Conservation (phyloP, 306 rosid species). For the Sesbania bispinosa region DNA sequence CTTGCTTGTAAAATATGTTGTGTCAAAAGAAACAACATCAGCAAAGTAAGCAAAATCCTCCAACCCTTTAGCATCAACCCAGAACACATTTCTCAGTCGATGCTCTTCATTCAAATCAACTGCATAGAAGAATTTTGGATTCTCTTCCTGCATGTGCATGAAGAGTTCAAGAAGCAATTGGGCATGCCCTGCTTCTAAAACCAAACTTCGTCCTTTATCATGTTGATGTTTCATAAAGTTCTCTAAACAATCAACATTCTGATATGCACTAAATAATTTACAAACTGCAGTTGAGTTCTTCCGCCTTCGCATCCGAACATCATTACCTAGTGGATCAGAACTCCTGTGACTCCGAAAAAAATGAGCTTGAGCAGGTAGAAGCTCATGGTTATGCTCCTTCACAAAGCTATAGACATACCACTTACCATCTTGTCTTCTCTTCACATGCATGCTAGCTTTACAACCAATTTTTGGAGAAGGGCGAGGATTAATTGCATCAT, state of each 20-base stretch:
- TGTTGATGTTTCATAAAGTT: conserved; percentile 43
- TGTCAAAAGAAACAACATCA: conserved; percentile 62
- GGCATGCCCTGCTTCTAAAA: conserved; percentile 52
- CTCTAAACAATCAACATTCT: conserved; percentile 55
- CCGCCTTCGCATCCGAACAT: conserved; percentile 54
- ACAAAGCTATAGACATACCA: conserved; percentile 59
- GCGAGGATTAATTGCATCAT: conserved; percentile 64
- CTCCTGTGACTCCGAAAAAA: conserved; percentile 58
- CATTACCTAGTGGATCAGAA: conserved; percentile 44
- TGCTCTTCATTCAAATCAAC: conserved; percentile 66
- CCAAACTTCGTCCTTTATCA: conserved; percentile 46
- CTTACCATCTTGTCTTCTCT: conserved; percentile 58
- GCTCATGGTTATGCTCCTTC: conserved; percentile 62
- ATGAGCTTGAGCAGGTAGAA: conserved; percentile 60
- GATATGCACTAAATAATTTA: conserved; percentile 50
- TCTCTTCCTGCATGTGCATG: conserved; percentile 61
- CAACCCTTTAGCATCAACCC: conserved; percentile 66
- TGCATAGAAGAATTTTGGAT: conserved; percentile 58
- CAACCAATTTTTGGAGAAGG: conserved; percentile 68
- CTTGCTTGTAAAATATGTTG: conserved; percentile 52
- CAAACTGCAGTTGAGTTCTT: conserved; percentile 42
- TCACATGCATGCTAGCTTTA: conserved; percentile 64
- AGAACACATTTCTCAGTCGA: conserved; percentile 56
- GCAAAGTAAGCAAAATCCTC: conserved; percentile 49
- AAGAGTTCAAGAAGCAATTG: conserved; percentile 57